Evolutionary conservation across 192 early-diverging fungal species (phyloP).

Genomic region (Powellomyces hirtus): DNA sequence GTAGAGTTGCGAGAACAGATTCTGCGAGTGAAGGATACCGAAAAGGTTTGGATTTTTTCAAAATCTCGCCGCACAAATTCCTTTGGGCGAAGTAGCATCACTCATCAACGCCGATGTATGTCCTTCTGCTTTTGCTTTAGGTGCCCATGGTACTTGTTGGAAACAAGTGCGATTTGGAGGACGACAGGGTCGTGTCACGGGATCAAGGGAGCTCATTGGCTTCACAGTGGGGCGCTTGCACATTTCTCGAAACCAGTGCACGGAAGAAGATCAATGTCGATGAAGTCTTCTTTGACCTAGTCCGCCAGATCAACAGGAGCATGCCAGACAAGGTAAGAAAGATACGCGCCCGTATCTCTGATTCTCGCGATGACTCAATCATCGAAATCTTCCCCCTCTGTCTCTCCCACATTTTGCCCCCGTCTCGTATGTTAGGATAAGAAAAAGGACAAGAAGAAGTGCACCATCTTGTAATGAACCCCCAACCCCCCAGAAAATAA

Average conservation of each 20-base stretch:
- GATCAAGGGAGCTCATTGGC: slow-evolving; percentile 69
- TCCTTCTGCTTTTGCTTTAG: slow-evolving; percentile 19
- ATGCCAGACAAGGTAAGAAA: slow-evolving; percentile 64
- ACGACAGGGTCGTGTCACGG: slow-evolving; percentile 58
- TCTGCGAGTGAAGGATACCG: slow-evolving; percentile 61
- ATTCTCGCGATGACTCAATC: neutral
- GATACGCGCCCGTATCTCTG: neutral
- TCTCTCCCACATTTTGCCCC: neutral
- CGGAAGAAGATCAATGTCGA: slow-evolving; percentile 85
- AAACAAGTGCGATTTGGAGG: slow-evolving; percentile 67
- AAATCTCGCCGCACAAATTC: neutral
- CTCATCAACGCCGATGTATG: neutral
- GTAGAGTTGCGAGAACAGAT: slow-evolving; percentile 63
- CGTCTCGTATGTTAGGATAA: slow-evolving; percentile 26
- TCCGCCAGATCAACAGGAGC: slow-evolving; percentile 83
- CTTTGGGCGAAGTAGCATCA: neutral
- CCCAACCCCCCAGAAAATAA: no score
- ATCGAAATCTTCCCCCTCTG: no score
- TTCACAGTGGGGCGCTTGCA: slow-evolving; percentile 61
- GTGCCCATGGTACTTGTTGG: slow-evolving; percentile 63
- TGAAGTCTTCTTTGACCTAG: slow-evolving; percentile 89
- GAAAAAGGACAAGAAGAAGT: slow-evolving; percentile 50
- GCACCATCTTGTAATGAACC: slow-evolving; percentile 42
- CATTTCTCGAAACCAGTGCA: slow-evolving; percentile 88
- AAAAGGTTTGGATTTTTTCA: slow-evolving; percentile 41